Evolutionary conservation across 1,139 yeast genomes (phyloP).

Genomic region (Debaryomyces nepalensis): DNA sequence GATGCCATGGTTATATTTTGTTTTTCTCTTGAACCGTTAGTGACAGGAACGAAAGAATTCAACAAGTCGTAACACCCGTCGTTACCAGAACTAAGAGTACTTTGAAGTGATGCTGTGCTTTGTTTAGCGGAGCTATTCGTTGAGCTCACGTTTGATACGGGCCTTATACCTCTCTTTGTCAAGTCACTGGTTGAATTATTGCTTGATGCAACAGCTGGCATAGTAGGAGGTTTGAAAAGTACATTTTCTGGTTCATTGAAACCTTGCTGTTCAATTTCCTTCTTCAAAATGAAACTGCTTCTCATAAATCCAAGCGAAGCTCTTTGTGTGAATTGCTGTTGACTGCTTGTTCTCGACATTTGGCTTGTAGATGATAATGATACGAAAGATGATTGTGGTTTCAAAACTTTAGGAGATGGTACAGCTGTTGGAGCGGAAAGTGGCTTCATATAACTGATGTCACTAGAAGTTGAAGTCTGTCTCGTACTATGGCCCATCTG

Average conservation of each 20-base stretch:
- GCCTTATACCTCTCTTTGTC: too few relatives aligned
- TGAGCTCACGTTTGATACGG: too few relatives aligned
- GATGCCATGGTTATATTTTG: neutral
- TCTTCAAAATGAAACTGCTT: constrained; percentile 43
- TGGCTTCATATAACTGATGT: constrained; percentile 24
- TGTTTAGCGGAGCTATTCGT: constrained; percentile 6
- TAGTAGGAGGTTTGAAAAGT: constrained; percentile 32
- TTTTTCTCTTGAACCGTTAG: constrained; percentile 9
- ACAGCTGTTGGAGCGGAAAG: constrained; percentile 11
- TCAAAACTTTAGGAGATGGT: constrained; percentile 3
- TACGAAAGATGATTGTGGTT: constrained; percentile 17
- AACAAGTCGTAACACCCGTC: constrained; percentile 26
- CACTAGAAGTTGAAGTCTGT: constrained; percentile 20
- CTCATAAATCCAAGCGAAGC: constrained; percentile 49
- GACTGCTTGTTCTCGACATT: constrained; percentile 15
- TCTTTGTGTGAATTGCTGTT: constrained; percentile 23
- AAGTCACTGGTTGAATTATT: too few relatives aligned
- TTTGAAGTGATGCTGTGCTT: constrained; percentile 14
- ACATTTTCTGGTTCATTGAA: constrained; percentile 40
- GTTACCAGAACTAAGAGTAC: constrained; percentile 18
- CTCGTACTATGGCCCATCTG: constrained; percentile 14
- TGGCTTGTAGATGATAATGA: constrained; percentile 22
- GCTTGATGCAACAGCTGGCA: constrained; percentile 29
- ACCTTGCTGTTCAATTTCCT: constrained; percentile 36
- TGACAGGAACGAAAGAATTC: constrained; percentile 22